These are phyloP conservation scores for Cornus suecica DNA, from an alignment of 148 eudicot genomes.

Conservation along the genomic window DNA sequence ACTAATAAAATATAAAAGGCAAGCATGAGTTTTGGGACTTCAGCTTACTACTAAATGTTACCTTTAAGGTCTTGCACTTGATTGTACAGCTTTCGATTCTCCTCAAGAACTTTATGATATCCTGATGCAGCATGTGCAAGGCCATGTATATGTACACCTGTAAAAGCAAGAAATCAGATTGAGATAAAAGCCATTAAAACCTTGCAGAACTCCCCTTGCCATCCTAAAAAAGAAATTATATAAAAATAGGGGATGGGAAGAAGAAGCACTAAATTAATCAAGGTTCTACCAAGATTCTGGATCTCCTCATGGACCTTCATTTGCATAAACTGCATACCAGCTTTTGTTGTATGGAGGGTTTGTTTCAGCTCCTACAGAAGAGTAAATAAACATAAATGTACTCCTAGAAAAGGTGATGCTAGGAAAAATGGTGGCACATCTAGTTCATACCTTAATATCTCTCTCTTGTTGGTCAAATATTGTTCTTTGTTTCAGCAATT, in stretches of 20 bases:
- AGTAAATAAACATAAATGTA: slow-evolving; percentile 12
- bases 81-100: slow-evolving; percentile 90
- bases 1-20: slow-evolving; percentile 10
- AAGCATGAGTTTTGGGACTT: background rate
- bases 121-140: slow-evolving; percentile 97
- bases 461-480: slow-evolving; percentile 67
- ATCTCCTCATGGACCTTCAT: slow-evolving; percentile 80
- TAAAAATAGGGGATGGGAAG: slow-evolving; percentile 8
- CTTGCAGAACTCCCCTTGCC: background rate
- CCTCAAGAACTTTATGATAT: slow-evolving; percentile 92
- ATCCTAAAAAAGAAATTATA: background rate
- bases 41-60: slow-evolving; percentile 20
- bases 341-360: slow-evolving; percentile 73
- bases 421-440: background rate
- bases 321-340: slow-evolving; percentile 94
- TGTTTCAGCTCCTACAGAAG: slow-evolving; percentile 63
- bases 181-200: background rate
- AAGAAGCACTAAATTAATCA: background rate
- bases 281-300: slow-evolving; percentile 66
- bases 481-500: slow-evolving; percentile 47
- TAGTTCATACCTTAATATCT: slow-evolving; percentile 62
- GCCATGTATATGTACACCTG: slow-evolving; percentile 77
- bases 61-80: slow-evolving; percentile 99
- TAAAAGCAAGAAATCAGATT: slow-evolving; percentile 1
- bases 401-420: background rate